Base-by-base conservation (phyloP, 2,329 filamentous ascomycete species). In the Hyphodiscus sp. region DNA sequence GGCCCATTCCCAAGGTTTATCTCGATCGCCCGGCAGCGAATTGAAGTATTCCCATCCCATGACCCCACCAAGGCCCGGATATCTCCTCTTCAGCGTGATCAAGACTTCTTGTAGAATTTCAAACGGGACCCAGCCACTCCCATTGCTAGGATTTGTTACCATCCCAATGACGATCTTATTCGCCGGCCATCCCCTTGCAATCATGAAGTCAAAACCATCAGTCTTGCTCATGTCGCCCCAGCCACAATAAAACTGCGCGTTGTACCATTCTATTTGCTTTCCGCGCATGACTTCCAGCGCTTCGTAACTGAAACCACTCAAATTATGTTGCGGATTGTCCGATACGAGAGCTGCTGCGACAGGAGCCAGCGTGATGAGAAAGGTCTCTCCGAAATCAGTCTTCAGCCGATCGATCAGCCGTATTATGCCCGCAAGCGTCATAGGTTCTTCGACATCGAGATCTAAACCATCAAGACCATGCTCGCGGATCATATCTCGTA, bases 1-100 rank as follows among this genome's bases (percentile, higher is more conserved):
- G 0, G 87, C 88, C 91, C 91, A 96, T 60, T 87, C 76, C 86
- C 86, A 92, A 0, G 89, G 87, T 52, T 76, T 72, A 13, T 74
- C 73, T 1, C 66, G 67, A 20, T 80, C 84, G 1, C 84, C 85
- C 0, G 88, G 87, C 54, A 83, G 68, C 52, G 85, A 82, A 73
- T 95, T 95, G 73, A 92, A 96, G 68, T 94, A 96, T 72, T 96
- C 91, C 91, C 91, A 96, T 2, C 90, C 90, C 84, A 94, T 94
- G 7, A 96, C 83, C 0, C 91, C 91, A 0, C 91, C 91, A 68
- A 96, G 94, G 1, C 73, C 73, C 1, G 80, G 79, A 49, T 88
- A 88, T 54, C 76, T 76, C 38, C 79, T 73, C 38, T 78, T 72
- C 59, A 91, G 66, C 42, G 74, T 66, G 29, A 75, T 74, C 45